Evolutionary conservation across 257 asterid genomes (phyloP).

Genomic region (Fraxinus americana): DNA sequence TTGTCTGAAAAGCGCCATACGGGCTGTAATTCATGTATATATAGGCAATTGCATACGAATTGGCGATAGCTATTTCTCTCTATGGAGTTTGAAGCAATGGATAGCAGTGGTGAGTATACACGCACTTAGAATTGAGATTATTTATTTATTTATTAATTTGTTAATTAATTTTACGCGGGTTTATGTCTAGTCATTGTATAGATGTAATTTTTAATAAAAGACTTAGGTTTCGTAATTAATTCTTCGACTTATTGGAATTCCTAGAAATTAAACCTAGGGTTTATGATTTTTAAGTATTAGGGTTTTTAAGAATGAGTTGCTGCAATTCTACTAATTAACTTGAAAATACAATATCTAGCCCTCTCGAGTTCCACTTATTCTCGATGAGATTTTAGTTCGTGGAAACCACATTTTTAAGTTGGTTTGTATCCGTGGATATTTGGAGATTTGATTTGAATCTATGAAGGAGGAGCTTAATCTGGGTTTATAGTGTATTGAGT

Average conservation of each 20-base stretch:
- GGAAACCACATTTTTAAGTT: neutral
- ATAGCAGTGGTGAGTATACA: conserved; percentile 37
- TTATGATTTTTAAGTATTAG: neutral
- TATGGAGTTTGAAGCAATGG: conserved; percentile 32
- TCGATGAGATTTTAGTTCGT: neutral
- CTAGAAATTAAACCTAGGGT: neutral
- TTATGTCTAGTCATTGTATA: neutral
- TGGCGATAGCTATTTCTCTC: conserved; percentile 1
- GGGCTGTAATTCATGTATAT: neutral
- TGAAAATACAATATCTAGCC: neutral
- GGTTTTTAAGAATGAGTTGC: neutral
- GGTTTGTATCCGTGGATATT: neutral
- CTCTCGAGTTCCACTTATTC: neutral
- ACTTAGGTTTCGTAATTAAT: neutral
- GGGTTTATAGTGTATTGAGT: neutral
- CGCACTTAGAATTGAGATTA: neutral
- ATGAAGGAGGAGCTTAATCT: neutral
- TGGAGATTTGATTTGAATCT: neutral
- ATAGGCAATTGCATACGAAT: neutral
- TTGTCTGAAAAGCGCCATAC: neutral
- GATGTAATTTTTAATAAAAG: neutral
- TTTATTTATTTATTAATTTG: neutral
- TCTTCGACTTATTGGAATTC: neutral
- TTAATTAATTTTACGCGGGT: neutral
- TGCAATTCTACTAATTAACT: neutral